These are phyloP conservation scores for Aulographum hederae DNA, from an alignment of 2,329 filamentous ascomycete species.

Conservation along the genomic window DNA sequence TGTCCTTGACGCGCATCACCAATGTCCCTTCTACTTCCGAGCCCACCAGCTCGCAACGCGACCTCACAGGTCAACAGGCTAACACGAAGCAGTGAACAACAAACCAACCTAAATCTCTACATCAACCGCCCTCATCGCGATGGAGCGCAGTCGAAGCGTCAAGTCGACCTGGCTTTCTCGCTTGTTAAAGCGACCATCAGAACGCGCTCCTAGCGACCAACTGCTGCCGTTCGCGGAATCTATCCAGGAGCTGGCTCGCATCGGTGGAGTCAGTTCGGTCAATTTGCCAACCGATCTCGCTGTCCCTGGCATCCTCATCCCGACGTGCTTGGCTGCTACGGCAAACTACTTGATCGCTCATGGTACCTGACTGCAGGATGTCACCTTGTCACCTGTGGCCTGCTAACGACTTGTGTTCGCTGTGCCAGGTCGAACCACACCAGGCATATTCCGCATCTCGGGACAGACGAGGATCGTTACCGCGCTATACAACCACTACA, in stretches of 20 bases:
- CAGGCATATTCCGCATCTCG: slow-evolving; percentile 45
- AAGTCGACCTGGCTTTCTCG: too few species aligned
- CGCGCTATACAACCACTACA: slow-evolving; percentile 46
- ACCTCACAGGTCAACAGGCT: too few species aligned
- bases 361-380: slow-evolving; percentile 28
- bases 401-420: not conserved
- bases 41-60: too few species aligned
- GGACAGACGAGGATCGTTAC: slow-evolving; percentile 36
- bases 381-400: not conserved
- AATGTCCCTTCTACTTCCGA: too few species aligned
- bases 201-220: too few species aligned
- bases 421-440: slow-evolving; percentile 18
- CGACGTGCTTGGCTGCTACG: slow-evolving; percentile 47
- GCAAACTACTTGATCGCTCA: slow-evolving; percentile 45
- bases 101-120: too few species aligned
- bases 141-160: too few species aligned
- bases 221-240: slow-evolving; percentile 29
- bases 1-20: too few species aligned
- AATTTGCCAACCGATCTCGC: slow-evolving; percentile 42
- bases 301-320: slow-evolving; percentile 37
- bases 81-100: too few species aligned
- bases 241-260: slow-evolving; percentile 39
- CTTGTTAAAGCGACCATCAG: too few species aligned
- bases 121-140: too few species aligned
- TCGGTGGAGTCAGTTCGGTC: slow-evolving; percentile 44